These are phyloP conservation scores for Pseudozyma flocculosa DNA, from an alignment of 1,284 basidiomycete genomes.

Conservation along the genomic window DNA sequence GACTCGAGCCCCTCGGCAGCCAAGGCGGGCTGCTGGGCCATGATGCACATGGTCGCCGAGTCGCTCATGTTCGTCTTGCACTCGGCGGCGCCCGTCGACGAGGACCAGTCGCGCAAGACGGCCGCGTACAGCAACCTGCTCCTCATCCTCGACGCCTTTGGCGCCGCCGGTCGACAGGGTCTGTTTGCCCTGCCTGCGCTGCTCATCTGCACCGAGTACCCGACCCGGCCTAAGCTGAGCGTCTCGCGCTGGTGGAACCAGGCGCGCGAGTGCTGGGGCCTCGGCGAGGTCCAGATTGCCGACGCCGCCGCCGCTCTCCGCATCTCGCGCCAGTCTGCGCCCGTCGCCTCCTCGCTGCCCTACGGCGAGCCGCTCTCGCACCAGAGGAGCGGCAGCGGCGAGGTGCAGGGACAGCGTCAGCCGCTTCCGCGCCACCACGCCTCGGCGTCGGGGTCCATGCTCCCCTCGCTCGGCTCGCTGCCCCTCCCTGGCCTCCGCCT, in stretches of 20 bases:
- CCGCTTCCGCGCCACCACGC: constrained; percentile 6
- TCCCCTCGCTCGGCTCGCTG: constrained; percentile 22
- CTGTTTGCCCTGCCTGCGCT: constrained; percentile 34
- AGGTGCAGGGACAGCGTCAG: constrained; percentile 1
- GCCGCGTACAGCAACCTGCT: constrained; percentile 35
- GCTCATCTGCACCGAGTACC: constrained; percentile 33
- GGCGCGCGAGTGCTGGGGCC: constrained; percentile 36
- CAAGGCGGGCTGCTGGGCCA: constrained; percentile 60
- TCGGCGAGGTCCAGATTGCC: constrained; percentile 22
- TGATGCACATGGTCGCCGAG: constrained; percentile 61
- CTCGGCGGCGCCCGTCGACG: constrained; percentile 31
- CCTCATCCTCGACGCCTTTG: constrained; percentile 30
- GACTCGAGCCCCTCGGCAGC: constrained; percentile 44
- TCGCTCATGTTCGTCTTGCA: constrained; percentile 62
- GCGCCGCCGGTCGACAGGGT: constrained; percentile 32
- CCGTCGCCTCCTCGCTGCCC: not conserved
- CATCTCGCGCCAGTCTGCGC: not conserved
- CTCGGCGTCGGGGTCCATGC: not conserved
- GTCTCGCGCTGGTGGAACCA: constrained; percentile 30
- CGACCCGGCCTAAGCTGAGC: constrained; percentile 19
- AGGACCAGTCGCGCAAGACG: constrained; percentile 21
- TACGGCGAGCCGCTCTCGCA: not conserved
- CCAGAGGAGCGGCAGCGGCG: too few species aligned
- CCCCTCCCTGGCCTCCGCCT: constrained; percentile 30
- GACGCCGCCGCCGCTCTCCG: constrained; percentile 14